These are phyloP conservation scores for Calonectria pteridis DNA, from an alignment of 2,329 filamentous ascomycete genomes.

Conservation along the genomic window DNA sequence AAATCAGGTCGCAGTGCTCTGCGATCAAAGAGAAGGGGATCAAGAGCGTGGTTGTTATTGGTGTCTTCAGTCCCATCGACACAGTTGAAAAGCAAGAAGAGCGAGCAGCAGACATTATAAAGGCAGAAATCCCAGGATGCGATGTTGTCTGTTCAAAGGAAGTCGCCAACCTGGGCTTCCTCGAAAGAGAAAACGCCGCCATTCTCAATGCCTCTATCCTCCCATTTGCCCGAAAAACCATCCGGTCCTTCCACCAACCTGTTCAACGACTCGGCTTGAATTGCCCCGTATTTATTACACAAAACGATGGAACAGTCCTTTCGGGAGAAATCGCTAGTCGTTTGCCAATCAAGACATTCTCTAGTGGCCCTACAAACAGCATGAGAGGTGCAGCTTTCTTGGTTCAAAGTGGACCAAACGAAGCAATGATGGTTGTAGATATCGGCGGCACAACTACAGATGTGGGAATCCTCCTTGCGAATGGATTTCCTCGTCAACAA, in stretches of 20 bases:
- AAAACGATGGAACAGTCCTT: slow-evolving; percentile 74
- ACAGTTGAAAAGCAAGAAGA: slow-evolving; percentile 62
- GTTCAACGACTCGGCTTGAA: slow-evolving; percentile 61
- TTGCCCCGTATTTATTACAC: slow-evolving; percentile 71
- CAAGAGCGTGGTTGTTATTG: slow-evolving; percentile 60
- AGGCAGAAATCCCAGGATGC: slow-evolving; percentile 52
- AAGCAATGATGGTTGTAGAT: slow-evolving; percentile 71
- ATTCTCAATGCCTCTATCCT: slow-evolving; percentile 75
- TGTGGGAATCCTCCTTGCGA: slow-evolving; percentile 70
- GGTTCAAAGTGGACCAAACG: slow-evolving; percentile 50
- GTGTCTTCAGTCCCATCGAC: slow-evolving; percentile 67
- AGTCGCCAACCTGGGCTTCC: slow-evolving; percentile 65
- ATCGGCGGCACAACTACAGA: slow-evolving; percentile 77
- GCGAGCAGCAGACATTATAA: slow-evolving; percentile 57
- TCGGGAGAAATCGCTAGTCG: slow-evolving; percentile 65
- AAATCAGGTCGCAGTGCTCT: slow-evolving; percentile 55
- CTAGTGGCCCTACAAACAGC: slow-evolving; percentile 73
- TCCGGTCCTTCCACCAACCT: slow-evolving; percentile 66
- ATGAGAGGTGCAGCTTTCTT: slow-evolving; percentile 74
- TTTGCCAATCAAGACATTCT: slow-evolving; percentile 72
- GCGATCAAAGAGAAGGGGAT: slow-evolving; percentile 58
- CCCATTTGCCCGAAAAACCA: slow-evolving; percentile 67
- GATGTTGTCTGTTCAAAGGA: slow-evolving; percentile 65
- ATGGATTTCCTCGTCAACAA: slow-evolving; percentile 73
- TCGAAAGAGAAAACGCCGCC: slow-evolving; percentile 74